Percentiles rank a stretch among this genome's conserved stretches.
These are phyloP conservation scores for Rubia peregrina DNA, from an alignment of 305 asterid genomes.

Conservation along the genomic window DNA sequence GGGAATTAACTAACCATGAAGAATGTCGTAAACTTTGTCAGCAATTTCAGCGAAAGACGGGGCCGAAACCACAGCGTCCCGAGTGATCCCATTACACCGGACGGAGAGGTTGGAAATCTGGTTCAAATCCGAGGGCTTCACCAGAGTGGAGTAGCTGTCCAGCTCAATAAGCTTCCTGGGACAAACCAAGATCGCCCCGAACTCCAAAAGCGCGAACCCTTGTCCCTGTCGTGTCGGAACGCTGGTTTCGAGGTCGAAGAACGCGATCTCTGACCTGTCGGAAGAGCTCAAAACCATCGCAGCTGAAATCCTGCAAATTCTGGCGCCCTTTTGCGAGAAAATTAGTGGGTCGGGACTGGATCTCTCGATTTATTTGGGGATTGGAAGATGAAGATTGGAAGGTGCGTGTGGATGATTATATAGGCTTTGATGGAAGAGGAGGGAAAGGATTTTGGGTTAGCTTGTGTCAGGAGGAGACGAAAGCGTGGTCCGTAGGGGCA, in stretches of 20 bases:
- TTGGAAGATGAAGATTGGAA: not conserved
- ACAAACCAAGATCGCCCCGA: conserved; percentile 85
- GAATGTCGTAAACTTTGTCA: conserved; percentile 62
- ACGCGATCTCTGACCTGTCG: conserved; percentile 75
- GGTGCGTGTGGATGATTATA: not conserved
- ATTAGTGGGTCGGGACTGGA: not conserved
- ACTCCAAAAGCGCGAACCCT: conserved; percentile 65
- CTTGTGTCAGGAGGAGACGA: conserved; percentile 25
- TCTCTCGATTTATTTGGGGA: conserved; percentile 1
- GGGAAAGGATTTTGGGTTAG: conserved; percentile 4
- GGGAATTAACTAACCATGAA: conserved; percentile 61
- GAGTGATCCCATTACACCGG: conserved; percentile 71
- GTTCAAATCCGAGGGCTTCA: conserved; percentile 60
- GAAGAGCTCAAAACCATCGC: conserved; percentile 28
- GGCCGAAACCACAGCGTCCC: conserved; percentile 55
- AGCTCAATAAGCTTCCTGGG: conserved; percentile 89
- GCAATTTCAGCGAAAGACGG: conserved; percentile 69
- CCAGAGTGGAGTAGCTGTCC: conserved; percentile 57
- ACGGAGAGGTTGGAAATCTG: conserved; percentile 64
- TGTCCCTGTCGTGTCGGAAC: conserved; percentile 68
- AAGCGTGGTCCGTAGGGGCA: conserved; percentile 26
- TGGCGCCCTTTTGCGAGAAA: not conserved
- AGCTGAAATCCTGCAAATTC: not conserved
- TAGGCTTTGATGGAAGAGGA: not conserved
- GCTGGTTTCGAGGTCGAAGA: conserved; percentile 90